Base-by-base conservation (phyloP, 345 rosid species). In the Pistacia integerrima region DNA sequence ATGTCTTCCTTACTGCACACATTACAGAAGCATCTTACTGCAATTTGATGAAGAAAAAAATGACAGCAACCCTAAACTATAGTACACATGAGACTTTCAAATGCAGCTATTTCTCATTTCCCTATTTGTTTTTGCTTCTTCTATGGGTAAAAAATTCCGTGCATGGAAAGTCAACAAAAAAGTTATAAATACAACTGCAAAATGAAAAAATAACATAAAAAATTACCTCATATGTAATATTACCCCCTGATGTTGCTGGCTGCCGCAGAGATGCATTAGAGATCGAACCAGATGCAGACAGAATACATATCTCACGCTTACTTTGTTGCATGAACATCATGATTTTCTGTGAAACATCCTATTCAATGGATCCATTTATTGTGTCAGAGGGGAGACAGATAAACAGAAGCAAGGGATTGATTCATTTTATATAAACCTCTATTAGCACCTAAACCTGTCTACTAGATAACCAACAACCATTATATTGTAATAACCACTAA, bases 221-320 rank as follows among this genome's bases (percentile, higher is more conserved):
- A 80, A 8, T 70, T 83, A 93, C 99, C 98, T 92, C 93, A 70
- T 90, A 96, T 36, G 94, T 84, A 70, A 90, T 87, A 81, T 65
- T 90, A 79, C 93, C 93, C 64, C 97, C 98, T 62, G 98, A 88
- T 64, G 90, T 83, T 62, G 91, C 93, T 49, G 91, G 90, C 84
- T 96, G 97, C 74, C 90, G 86, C 70, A 96, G 90, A 60, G 97
- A 86, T 73, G 88, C 98, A 76, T 82, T 91, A 68, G 93, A 89
- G 75, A 96, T 85, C 64, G 94, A 67, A 79, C 99, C 97, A 69
- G 93, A 90, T 61, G 97, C 99, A 80, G 99, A 96, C 49, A 96
- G 82, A 73, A 96, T 76, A 74, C 98, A 96, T 71, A 91, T 70
- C 73, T 96, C 97, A 38, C 90, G 91, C 81, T 87, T 91, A 82